Evolutionary conservation across 2,329 filamentous ascomycete genomes (phyloP), one percentile per base, ranked within the genome.

Genomic region (Periconia macrospinosa): DNA sequence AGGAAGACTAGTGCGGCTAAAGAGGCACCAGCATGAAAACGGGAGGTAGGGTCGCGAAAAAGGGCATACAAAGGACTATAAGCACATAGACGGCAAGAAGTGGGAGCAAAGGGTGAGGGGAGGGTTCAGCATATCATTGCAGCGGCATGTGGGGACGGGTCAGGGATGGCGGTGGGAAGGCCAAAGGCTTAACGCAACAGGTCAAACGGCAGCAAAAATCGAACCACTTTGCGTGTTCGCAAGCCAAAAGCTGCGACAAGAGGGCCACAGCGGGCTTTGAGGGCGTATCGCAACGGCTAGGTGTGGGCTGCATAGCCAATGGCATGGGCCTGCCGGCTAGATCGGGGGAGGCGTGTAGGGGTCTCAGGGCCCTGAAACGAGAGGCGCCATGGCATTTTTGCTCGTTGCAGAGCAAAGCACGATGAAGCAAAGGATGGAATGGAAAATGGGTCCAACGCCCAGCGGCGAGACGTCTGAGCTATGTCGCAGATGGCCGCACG

Each of bases 21-120:
- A 68, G 66, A 72, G 62, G 62, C 63, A 70, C 69, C 68, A 68
- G 69, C 69, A 73, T 71, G 62, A 68, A 70, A 67, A 68, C 66
- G 65, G 67, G 23, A 27, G 23, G 23, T 27, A 65, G 55, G 60
- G 66, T 62, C 62, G 60, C 55, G 54, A 62, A 27, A 27, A 27
- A 68, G 62, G 64, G 66, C 66, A 66, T 71, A 72, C 65, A 64
- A 72, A 71, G 63, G 63, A 65, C 68, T 72, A 73, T 73, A 74
- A 72, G 71, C 67, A 68, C 53, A 62, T 61, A 60, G 54, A 59
- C 55, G 50, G 50, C 54, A 54, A 56, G 50, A 60, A 57, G n/a
- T n/a, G n/a, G n/a, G n/a, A n/a, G n/a, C n/a, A n/a, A n/a, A n/a
- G n/a, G n/a, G n/a, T n/a, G n/a, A n/a, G n/a, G n/a, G n/a, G n/a